These are phyloP conservation scores for Globisporangium paroecandrum DNA, from an alignment of 352 stramenopile species.

Conservation along the genomic window DNA sequence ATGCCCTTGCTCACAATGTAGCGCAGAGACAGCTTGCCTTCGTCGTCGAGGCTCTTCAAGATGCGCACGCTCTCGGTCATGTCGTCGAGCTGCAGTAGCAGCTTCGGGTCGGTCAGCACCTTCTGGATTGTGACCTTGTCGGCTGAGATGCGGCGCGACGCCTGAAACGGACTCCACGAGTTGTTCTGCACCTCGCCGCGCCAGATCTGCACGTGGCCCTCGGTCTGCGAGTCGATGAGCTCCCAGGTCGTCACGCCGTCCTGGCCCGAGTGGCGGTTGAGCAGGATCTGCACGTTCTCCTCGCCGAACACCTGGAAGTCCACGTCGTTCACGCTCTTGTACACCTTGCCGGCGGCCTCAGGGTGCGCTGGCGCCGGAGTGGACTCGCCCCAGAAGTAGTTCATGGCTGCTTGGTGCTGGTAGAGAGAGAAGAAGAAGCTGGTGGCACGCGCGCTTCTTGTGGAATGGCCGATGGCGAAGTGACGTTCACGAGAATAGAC, in stretches of 20 bases:
- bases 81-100: slow-evolving; percentile 72
- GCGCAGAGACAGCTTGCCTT: slow-evolving; percentile 55
- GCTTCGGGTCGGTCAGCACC: slow-evolving; percentile 54
- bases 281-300: slow-evolving; percentile 63
- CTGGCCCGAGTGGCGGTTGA: slow-evolving; percentile 51
- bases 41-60: slow-evolving; percentile 49
- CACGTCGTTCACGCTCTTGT: slow-evolving; percentile 48
- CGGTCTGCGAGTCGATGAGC: slow-evolving; percentile 50
- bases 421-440: neutral
- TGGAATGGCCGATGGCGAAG: slow-evolving; percentile 1
- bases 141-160: slow-evolving; percentile 46
- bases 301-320: slow-evolving; percentile 62
- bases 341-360: slow-evolving; percentile 27
- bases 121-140: slow-evolving; percentile 54
- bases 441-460: slow-evolving; percentile 2
- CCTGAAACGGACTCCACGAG: slow-evolving; percentile 72
- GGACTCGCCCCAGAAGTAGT: slow-evolving; percentile 21
- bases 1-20: slow-evolving; percentile 77
- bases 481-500: neutral
- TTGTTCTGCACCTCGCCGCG: slow-evolving; percentile 57
- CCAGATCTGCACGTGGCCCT: slow-evolving; percentile 51
- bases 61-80: slow-evolving; percentile 72
- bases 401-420: slow-evolving; percentile 14
- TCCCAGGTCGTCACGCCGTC: slow-evolving; percentile 75
- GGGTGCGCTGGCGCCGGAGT: slow-evolving; percentile 5